Conservation (phyloP, 768 basidiomycete genomes). For the Termitomyces sp. region DNA sequence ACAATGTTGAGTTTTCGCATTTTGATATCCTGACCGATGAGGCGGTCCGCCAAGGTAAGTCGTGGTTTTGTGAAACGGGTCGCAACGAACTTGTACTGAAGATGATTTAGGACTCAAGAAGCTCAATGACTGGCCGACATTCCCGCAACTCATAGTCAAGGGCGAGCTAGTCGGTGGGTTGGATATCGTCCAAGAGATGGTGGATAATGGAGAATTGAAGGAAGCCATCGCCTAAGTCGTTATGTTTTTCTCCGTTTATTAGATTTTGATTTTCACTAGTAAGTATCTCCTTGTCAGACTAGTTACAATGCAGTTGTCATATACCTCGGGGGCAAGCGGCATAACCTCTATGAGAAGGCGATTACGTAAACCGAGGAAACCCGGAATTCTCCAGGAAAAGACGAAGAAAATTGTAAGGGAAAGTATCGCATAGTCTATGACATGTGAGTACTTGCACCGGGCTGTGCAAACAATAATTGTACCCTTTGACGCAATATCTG, state of each 20-base stretch:
- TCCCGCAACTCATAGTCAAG: conserved; percentile 78
- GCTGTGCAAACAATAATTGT: not conserved
- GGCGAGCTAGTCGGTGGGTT: conserved; percentile 95
- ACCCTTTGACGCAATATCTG: not conserved
- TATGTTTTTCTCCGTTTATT: not conserved
- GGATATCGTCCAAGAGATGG: conserved; percentile 90
- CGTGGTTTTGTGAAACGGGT: not conserved
- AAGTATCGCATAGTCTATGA: not conserved
- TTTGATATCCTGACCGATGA: conserved; percentile 87
- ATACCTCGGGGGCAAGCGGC: not conserved
- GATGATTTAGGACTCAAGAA: conserved; percentile 51
- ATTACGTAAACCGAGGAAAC: not conserved
- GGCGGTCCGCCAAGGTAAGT: conserved; percentile 69
- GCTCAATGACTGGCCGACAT: conserved; percentile 89
- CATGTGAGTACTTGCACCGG: not conserved
- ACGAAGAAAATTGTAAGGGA: not conserved
- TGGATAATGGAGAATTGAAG: conserved; percentile 68
- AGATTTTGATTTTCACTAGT: not conserved
- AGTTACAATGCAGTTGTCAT: conserved; percentile 1
- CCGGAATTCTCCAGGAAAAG: not conserved
- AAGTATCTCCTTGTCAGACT: not conserved
- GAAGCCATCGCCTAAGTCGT: conserved; percentile 28
- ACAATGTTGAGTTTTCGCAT: conserved; percentile 59
- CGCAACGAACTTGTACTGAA: not conserved
- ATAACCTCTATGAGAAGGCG: not conserved